Evolutionary conservation across 371 early-diverging fungal genomes (phyloP).

Genomic region (Dichotomocladium elegans): DNA sequence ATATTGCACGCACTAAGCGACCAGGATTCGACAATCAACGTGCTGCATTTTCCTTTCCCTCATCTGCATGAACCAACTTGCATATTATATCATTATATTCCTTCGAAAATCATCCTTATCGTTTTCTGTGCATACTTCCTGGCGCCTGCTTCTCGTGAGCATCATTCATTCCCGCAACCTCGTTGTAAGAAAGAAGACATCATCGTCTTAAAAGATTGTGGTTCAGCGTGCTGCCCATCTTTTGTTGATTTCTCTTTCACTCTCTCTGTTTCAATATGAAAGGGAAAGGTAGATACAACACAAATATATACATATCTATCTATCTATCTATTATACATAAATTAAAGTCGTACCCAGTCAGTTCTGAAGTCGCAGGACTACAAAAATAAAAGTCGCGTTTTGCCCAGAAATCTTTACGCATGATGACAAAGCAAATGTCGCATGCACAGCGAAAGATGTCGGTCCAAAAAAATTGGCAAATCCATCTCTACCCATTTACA

Average conservation of each 20-base stretch:
- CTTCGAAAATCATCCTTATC: no score
- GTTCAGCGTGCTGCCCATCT: slow-evolving; percentile 17
- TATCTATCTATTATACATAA: no score
- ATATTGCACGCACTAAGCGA: slow-evolving; percentile 6
- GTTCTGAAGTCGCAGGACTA: no score
- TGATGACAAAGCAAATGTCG: no score
- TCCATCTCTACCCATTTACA: no score
- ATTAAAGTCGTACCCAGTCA: no score
- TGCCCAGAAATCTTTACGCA: no score
- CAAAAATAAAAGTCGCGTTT: no score
- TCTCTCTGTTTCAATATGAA: not conserved
- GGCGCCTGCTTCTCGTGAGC: not conserved
- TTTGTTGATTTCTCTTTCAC: not conserved
- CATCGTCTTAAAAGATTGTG: slow-evolving; percentile 1
- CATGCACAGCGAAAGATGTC: no score
- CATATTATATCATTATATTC: no score
- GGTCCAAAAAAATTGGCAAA: no score
- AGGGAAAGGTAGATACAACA: no score
- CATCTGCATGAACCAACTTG: not conserved
- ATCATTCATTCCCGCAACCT: not conserved
- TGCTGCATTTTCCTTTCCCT: slow-evolving; percentile 3
- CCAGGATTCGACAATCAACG: slow-evolving; percentile 11
- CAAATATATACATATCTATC: not conserved
- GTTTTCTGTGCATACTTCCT: slow-evolving; percentile 3
- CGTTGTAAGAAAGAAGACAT: not conserved